Evolutionary conservation across 139 green algal species (phyloP), one percentile per base, ranked within the genome.

Genomic region (Chloropicon primus): DNA sequence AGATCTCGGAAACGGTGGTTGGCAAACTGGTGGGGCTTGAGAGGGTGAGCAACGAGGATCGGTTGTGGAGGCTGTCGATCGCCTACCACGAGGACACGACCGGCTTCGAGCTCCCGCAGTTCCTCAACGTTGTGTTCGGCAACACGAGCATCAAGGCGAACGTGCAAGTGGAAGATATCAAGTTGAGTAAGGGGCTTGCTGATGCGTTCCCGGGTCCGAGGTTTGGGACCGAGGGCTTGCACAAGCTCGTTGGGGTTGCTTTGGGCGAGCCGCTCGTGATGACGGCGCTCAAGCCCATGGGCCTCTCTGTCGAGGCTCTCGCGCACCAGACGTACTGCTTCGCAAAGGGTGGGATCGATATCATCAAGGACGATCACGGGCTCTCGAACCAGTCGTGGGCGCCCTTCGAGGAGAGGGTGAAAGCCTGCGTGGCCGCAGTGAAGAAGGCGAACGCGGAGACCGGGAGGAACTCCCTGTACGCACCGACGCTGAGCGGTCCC

Each of bases 331-430:
- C 76, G 1, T 84, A 81, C 74, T 22, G 21, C n/a, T 79, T 84
- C 3, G 80, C 80, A 5, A 41, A 73, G 22, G 80, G 80, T 2
- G 80, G 80, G 22, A 79, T 79, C 24, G 80, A 84, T 28, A 77
- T 84, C 53, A 81, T 84, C 41, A 84, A 84, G 75, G 80, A 84
- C 26, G 80, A 84, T 62, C 76, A 84, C 53, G 80, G 80, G 10
- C 71, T 84, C 24, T 71, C 76, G 22, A 81, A 84, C 54, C 80
- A 84, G 62, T 2, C 21, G 5, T 84, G 77, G 53, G 76, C 80
- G 72, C 76, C 77, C n/a, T 84, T 79, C 78, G 80, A 84, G 74
- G 76, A 81, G 54, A 73, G 80, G 26, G 80, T 84, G 26, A 21
- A 24, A 1, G 27, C 27, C 25, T 80, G 76, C 27, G 23, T 26